A percentile compares a stretch with the other conserved stretches of the same genome.
These are phyloP conservation scores for Rhodosorus marinus DNA, from an alignment of 23 red algal genomes.

Conservation along the genomic window DNA sequence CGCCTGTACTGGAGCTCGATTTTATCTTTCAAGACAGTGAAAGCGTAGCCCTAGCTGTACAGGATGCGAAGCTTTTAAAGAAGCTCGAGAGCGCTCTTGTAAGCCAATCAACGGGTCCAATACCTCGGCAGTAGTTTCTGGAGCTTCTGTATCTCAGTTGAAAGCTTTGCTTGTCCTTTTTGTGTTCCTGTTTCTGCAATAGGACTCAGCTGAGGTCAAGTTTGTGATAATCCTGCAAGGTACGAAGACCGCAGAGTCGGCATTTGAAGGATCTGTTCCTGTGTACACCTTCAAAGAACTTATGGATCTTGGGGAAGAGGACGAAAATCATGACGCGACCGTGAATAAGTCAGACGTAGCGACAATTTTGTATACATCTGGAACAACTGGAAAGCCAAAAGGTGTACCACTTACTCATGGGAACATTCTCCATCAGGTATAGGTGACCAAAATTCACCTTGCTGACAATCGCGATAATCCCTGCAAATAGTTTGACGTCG, in stretches of 20 bases:
- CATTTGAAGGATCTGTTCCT: no score
- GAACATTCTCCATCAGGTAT: constrained; percentile 56
- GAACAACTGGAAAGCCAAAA: constrained; percentile 85
- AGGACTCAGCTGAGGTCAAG: constrained; percentile 1
- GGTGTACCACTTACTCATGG: constrained; percentile 68
- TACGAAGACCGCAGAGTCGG: no score
- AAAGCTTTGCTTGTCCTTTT: neutral
- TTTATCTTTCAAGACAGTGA: constrained; percentile 67
- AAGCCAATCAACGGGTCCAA: no score
- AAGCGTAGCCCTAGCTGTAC: constrained; percentile 43
- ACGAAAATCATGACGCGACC: no score
- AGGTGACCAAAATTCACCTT: neutral
- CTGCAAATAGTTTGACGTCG: no score
- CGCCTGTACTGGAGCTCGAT: constrained; percentile 48
- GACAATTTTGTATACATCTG: constrained; percentile 73
- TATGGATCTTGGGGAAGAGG: no score
- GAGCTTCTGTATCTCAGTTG: no score
- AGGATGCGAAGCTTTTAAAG: constrained; percentile 25
- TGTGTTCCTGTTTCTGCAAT: no score
- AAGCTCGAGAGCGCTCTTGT: constrained; percentile 9
- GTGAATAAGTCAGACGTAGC: no score
- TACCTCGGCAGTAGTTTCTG: neutral
- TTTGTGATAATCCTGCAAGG: constrained; percentile 64
- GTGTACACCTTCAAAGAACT: no score
- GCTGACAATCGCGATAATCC: neutral